These are phyloP conservation scores for Yarrowia galli DNA, from an alignment of 1,139 yeast species.

Conservation along the genomic window DNA sequence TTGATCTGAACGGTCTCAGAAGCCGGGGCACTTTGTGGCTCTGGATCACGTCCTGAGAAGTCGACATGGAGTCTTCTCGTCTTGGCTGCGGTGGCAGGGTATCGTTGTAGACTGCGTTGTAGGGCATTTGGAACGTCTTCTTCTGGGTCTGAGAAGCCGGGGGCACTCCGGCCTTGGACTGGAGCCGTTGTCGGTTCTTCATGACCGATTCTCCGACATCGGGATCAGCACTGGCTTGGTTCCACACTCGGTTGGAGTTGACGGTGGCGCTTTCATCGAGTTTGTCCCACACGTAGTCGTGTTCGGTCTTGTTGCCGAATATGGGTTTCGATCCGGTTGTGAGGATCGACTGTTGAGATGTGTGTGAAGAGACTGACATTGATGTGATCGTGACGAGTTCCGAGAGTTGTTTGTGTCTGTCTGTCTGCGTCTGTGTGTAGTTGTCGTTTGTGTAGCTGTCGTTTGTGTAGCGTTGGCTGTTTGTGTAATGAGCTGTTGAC, in stretches of 20 bases:
- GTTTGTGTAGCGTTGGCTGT: too few relatives aligned
- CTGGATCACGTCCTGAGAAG: slow-evolving; percentile 22
- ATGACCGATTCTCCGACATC: slow-evolving; percentile 24
- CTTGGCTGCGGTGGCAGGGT: slow-evolving; percentile 13
- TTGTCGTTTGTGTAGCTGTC: too few relatives aligned
- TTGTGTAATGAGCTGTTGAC: too few relatives aligned
- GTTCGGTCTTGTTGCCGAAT: slow-evolving; percentile 27
- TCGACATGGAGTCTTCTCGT: slow-evolving; percentile 5
- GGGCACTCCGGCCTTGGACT: slow-evolving; percentile 1
- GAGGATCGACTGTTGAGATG: slow-evolving; percentile 14
- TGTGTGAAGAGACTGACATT: slow-evolving; percentile 28
- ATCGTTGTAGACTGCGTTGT: slow-evolving; percentile 24
- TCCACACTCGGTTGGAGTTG: slow-evolving; percentile 36
- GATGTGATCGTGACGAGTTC: background rate
- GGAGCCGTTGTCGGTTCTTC: slow-evolving; percentile 23
- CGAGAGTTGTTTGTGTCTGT: background rate
- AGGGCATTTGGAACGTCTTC: slow-evolving; percentile 30
- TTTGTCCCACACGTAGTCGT: slow-evolving; percentile 38
- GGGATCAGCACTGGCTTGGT: slow-evolving; percentile 21
- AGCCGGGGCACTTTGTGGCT: slow-evolving; percentile 30
- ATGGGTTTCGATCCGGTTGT: slow-evolving; percentile 28
- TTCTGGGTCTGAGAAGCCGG: background rate
- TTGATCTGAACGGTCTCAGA: slow-evolving; percentile 13
- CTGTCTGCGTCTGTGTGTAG: too few relatives aligned
- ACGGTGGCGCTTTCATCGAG: slow-evolving; percentile 22